Evolutionary conservation across 1,284 basidiomycete species (phyloP).

Genomic region (Apiotrichum montevideense): DNA sequence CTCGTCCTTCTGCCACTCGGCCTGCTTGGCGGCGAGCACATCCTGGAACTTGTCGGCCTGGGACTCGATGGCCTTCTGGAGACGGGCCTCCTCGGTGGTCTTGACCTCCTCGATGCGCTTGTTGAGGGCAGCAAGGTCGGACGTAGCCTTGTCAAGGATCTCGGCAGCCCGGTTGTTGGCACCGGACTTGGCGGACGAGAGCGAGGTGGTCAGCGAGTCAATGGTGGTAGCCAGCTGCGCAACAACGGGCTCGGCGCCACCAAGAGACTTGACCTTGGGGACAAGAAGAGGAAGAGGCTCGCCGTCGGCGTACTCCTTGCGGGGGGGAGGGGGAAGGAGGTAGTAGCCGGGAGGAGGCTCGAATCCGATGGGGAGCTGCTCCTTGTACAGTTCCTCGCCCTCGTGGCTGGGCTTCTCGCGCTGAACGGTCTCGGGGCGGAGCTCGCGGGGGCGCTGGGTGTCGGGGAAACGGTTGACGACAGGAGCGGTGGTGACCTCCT

Average conservation of each 20-base stretch:
- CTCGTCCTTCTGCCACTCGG: conserved; percentile 78
- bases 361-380: conserved; percentile 77
- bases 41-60: conserved; percentile 78
- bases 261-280: conserved; percentile 69
- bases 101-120: conserved; percentile 73
- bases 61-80: conserved; percentile 74
- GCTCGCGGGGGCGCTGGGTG: conserved; percentile 29
- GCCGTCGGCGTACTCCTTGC: conserved; percentile 19
- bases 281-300: conserved; percentile 66
- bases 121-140: conserved; percentile 74
- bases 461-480: conserved; percentile 22
- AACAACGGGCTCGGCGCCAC: conserved; percentile 78
- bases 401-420: conserved; percentile 33
- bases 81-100: conserved; percentile 67
- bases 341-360: conserved; percentile 83
- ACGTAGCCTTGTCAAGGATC: conserved; percentile 58
- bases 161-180: conserved; percentile 57
- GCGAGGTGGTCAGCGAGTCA: conserved; percentile 80
- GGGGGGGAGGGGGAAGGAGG: conserved; percentile 37
- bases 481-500: conserved; percentile 13
- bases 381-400: conserved; percentile 57
- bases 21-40: conserved; percentile 75
- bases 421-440: conserved; percentile 44
- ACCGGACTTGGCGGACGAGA: conserved; percentile 61
- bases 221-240: conserved; percentile 88